Conservation (phyloP, 164 flowering plant species). For the Kalanchoe fedtschenkoi region DNA sequence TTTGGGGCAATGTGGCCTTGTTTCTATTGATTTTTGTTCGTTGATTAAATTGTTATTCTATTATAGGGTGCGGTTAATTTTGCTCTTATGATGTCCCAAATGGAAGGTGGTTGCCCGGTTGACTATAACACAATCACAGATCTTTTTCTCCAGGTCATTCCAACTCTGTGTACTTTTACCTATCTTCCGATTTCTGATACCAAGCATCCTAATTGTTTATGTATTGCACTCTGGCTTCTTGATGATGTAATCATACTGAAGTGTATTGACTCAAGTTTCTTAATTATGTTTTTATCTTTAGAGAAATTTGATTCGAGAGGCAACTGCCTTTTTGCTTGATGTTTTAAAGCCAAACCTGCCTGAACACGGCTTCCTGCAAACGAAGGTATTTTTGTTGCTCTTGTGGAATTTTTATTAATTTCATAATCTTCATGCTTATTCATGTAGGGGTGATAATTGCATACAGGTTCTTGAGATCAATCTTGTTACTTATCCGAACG, state of each 20-base stretch:
- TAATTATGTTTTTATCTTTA: constrained; percentile 11
- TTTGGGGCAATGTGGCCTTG: too few species aligned
- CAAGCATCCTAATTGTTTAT: too few species aligned
- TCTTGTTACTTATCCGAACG: constrained; percentile 95
- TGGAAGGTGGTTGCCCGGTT: constrained; percentile 94
- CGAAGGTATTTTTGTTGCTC: constrained; percentile 35
- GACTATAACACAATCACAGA: constrained; percentile 80
- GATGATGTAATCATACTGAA: neutral
- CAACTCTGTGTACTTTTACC: neutral
- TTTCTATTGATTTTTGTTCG: neutral
- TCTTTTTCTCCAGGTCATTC: constrained; percentile 94
- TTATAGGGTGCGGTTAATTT: constrained; percentile 85
- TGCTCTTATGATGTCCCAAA: constrained; percentile 93
- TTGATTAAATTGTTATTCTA: neutral
- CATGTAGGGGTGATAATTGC: neutral
- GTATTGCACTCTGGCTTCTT: too few species aligned
- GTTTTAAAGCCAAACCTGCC: constrained; percentile 73
- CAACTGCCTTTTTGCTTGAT: constrained; percentile 70
- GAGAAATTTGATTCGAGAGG: constrained; percentile 87
- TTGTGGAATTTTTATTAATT: neutral
- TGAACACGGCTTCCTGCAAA: constrained; percentile 62
- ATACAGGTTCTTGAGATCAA: constrained; percentile 88
- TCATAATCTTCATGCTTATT: neutral
- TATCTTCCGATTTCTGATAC: too few species aligned
- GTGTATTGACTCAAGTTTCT: neutral